phyloP scores from a whole-genome alignment of 768 basidiomycete genomes.

The Suillus tomentosus region DNA sequence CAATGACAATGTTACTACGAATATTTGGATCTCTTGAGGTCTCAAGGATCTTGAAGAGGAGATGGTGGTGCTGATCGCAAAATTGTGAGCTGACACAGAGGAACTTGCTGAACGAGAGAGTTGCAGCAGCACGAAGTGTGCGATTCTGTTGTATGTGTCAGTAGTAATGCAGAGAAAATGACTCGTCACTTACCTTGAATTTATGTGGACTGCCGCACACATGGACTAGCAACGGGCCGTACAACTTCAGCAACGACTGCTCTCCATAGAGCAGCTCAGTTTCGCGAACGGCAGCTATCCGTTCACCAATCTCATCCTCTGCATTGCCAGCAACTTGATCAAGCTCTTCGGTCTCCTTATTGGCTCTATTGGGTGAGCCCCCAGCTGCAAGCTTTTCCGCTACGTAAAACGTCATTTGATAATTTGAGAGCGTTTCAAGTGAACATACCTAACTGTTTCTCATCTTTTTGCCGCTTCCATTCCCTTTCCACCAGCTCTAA shows the following conservation, averaged over 20 bases:
- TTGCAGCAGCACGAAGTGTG: slow-evolving; percentile 83
- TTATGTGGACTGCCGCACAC: slow-evolving; percentile 89
- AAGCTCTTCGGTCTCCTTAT: slow-evolving; percentile 80
- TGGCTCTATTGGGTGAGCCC: slow-evolving; percentile 39
- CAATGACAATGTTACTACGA: slow-evolving; percentile 95
- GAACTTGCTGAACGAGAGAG: slow-evolving; percentile 91
- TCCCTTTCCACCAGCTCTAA: slow-evolving; percentile 95
- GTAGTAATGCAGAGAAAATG: background rate
- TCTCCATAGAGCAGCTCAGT: slow-evolving; percentile 84
- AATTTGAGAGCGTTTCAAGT: background rate
- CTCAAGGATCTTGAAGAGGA: slow-evolving; percentile 94
- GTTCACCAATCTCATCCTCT: slow-evolving; percentile 97
- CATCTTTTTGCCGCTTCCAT: slow-evolving; percentile 95
- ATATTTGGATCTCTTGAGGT: slow-evolving; percentile 88
- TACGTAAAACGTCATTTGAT: slow-evolving; percentile 23
- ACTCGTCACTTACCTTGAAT: slow-evolving; percentile 67
- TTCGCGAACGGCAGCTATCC: slow-evolving; percentile 83
- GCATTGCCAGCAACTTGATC: slow-evolving; percentile 97
- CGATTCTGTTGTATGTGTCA: slow-evolving; percentile 59
- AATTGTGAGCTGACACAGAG: slow-evolving; percentile 94
- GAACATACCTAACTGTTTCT: slow-evolving; percentile 70
- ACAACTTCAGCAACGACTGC: slow-evolving; percentile 78
- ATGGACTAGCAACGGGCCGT: slow-evolving; percentile 87
- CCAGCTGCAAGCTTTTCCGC: slow-evolving; percentile 62
- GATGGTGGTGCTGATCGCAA: slow-evolving; percentile 84